Conservation (phyloP, 306 rosid species). For the Vigna hirtella region DNA sequence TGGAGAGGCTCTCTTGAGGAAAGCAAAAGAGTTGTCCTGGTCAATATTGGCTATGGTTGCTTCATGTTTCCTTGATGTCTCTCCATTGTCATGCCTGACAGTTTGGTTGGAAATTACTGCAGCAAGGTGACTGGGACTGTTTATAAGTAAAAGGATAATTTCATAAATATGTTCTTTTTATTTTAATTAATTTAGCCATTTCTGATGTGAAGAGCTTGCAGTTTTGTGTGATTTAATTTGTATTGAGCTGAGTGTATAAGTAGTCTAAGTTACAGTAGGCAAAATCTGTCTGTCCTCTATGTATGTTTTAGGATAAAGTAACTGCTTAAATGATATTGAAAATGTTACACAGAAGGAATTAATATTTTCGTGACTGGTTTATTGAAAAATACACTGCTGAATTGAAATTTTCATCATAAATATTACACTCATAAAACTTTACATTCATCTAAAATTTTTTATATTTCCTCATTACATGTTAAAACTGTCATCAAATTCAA, state of each 20-base stretch:
- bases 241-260: not conserved
- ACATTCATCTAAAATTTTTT: slow-evolving; percentile 5
- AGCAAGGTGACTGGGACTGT: slow-evolving; percentile 72
- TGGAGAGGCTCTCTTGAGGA: slow-evolving; percentile 84
- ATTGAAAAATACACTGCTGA: not conserved
- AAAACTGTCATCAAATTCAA: not conserved
- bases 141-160: slow-evolving; percentile 42
- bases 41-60: slow-evolving; percentile 94
- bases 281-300: slow-evolving; percentile 21
- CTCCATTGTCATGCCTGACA: slow-evolving; percentile 85
- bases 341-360: slow-evolving; percentile 19
- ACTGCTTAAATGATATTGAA: slow-evolving; percentile 10
- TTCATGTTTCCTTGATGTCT: slow-evolving; percentile 90
- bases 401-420: slow-evolving; percentile 21
- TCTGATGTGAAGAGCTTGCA: slow-evolving; percentile 33
- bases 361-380: slow-evolving; percentile 28
- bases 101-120: slow-evolving; percentile 98
- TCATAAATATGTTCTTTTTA: slow-evolving; percentile 39
- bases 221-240: slow-evolving; percentile 7
- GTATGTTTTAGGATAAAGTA: slow-evolving; percentile 27
- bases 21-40: slow-evolving; percentile 97
- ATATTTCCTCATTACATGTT: slow-evolving; percentile 15
- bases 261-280: slow-evolving; percentile 25
- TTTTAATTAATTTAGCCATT: not conserved
- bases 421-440: not conserved